Percentiles rank a stretch among this genome's conserved stretches.
Evolutionary conservation across 164 flowering plant species (phyloP).

Genomic region (Taxillus chinensis): DNA sequence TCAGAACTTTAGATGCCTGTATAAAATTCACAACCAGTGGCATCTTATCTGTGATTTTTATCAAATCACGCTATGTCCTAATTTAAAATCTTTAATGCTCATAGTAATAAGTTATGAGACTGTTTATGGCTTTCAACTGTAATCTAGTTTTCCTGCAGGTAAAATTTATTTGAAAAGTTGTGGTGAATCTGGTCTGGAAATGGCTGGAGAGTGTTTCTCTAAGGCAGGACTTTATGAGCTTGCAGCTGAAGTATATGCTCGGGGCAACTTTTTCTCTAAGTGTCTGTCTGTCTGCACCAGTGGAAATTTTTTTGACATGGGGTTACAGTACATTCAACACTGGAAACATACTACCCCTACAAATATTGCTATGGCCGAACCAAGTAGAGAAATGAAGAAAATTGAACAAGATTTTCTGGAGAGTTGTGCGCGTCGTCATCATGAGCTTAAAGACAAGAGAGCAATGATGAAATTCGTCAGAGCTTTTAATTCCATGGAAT

Average conservation of each 20-base stretch:
- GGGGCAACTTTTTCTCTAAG: slow-evolving; percentile 11
- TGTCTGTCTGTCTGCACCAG: slow-evolving; percentile 19
- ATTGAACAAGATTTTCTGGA: slow-evolving; percentile 16
- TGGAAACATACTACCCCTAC: slow-evolving; percentile 8
- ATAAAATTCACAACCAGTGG: no score
- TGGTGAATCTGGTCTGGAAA: slow-evolving; percentile 10
- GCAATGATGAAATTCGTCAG: slow-evolving; percentile 24
- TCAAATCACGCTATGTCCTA: no score
- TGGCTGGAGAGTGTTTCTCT: slow-evolving; percentile 18
- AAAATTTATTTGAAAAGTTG: slow-evolving; percentile 16
- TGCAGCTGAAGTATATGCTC: slow-evolving; percentile 19
- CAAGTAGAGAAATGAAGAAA: slow-evolving; percentile 7
- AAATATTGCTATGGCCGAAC: neutral
- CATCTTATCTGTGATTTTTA: no score
- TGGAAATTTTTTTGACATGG: slow-evolving; percentile 15
- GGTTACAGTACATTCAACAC: slow-evolving; percentile 16
- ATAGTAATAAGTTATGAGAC: no score
- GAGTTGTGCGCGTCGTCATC: slow-evolving; percentile 14
- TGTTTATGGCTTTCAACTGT: slow-evolving; percentile 15
- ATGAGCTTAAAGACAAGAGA: slow-evolving; percentile 10
- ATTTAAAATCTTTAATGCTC: neutral
- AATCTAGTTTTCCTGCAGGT: slow-evolving; percentile 21
- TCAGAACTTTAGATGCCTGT: no score
- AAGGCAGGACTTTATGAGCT: neutral
- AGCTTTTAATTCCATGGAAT: slow-evolving; percentile 16